Evolutionary conservation across 305 asterid genomes (phyloP).

Genomic region (Fraxinus platypoda): DNA sequence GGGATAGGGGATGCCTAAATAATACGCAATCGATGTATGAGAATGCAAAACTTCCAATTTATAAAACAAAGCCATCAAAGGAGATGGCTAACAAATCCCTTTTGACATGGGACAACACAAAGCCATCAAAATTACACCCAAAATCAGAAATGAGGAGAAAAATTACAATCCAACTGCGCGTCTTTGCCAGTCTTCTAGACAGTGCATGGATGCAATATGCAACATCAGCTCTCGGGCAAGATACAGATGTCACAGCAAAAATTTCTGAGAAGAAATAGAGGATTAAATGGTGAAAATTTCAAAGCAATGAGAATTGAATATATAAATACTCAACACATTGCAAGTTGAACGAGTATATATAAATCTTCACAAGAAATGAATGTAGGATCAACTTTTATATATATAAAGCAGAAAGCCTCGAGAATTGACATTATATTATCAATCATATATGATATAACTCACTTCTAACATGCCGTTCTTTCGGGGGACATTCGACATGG

Average conservation of each 20-base stretch:
- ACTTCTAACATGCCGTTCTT: constrained; percentile 90
- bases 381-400: background rate
- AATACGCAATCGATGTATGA: background rate
- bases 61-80: background rate
- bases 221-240: constrained; percentile 86
- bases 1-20: background rate
- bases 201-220: constrained; percentile 90
- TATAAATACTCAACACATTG: background rate
- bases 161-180: constrained; percentile 76
- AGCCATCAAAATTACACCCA: background rate
- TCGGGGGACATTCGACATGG: constrained; percentile 79
- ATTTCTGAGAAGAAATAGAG: constrained; percentile 42
- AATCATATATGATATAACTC: constrained; percentile 25
- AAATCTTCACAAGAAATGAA: too few species aligned
- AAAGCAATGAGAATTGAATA: background rate
- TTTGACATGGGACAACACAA: background rate
- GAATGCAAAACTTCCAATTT: background rate
- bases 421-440: background rate
- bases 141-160: constrained; percentile 9
- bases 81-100: background rate
- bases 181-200: constrained; percentile 72
- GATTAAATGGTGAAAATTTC: background rate
- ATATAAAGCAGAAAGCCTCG: background rate
- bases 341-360: too few species aligned
- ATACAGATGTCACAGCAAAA: constrained; percentile 52